These are phyloP conservation scores for Ceriops decandra DNA, from an alignment of 345 rosid genomes.

Conservation along the genomic window DNA sequence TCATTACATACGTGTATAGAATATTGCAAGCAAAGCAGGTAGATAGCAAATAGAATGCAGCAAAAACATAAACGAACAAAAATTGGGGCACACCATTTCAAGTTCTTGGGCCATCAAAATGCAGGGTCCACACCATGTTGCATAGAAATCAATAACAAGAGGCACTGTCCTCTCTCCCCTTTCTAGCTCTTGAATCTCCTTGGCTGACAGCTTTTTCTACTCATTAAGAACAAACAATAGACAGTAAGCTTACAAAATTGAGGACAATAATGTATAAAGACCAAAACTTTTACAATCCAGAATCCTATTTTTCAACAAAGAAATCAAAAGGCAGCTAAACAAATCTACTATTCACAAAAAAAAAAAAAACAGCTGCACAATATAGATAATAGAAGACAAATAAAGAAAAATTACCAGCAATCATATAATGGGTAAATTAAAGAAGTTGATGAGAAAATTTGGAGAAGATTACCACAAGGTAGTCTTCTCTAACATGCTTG, in stretches of 20 bases:
- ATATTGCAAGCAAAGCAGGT: background rate
- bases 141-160: constrained; percentile 79
- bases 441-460: background rate
- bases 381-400: background rate
- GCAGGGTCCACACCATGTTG: constrained; percentile 98
- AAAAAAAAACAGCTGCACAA: background rate
- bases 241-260: background rate
- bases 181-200: constrained; percentile 77
- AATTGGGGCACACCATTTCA: constrained; percentile 56
- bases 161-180: constrained; percentile 80
- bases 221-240: constrained; percentile 6
- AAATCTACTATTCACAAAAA: background rate
- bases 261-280: background rate
- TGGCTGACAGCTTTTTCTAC: constrained; percentile 70
- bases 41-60: background rate
- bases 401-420: background rate
- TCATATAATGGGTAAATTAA: background rate
- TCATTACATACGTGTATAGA: background rate
- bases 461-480: constrained; percentile 63
- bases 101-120: constrained; percentile 91
- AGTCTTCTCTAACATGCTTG: constrained; percentile 72
- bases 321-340: background rate
- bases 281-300: background rate
- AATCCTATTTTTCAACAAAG: background rate
- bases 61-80: background rate